A percentile compares a stretch with the other conserved stretches of the same genome.
phyloP scores from a whole-genome alignment of 139 green algal species.

The Chlamydomonas asymmetrica region DNA sequence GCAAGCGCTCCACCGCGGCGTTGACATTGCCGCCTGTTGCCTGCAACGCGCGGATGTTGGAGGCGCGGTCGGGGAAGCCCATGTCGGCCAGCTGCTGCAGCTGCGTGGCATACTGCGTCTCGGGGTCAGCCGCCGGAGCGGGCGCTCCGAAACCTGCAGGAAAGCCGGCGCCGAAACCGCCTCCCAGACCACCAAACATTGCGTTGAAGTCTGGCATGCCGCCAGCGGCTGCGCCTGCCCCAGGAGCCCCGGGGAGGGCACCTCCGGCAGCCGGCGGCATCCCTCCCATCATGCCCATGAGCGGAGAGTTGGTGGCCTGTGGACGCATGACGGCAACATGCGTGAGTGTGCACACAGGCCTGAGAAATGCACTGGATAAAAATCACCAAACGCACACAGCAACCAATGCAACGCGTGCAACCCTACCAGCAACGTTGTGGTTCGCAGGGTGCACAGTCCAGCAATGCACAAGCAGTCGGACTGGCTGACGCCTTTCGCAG shows the following conservation, averaged over 20 bases:
- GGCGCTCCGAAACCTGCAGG: conserved; percentile 6
- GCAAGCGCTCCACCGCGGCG: conserved; percentile 84
- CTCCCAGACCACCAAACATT: conserved; percentile 33
- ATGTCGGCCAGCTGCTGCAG: conserved; percentile 90
- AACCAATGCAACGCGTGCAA: too few species aligned
- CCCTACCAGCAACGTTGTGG: too few species aligned
- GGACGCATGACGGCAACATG: conserved; percentile 25
- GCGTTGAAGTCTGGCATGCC: conserved; percentile 33
- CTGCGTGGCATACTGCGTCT: conserved; percentile 79
- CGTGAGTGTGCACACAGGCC: not conserved
- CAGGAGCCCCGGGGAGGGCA: not conserved
- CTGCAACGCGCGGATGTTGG: conserved; percentile 40
- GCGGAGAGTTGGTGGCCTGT: conserved; percentile 17
- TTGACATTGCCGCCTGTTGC: conserved; percentile 87
- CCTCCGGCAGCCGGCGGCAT: not conserved
- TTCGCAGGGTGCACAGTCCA: too few species aligned
- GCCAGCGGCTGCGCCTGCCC: not conserved
- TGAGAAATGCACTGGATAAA: not conserved
- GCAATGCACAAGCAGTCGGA: too few species aligned
- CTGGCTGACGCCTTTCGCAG: too few species aligned
- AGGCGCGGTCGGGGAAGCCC: conserved; percentile 82
- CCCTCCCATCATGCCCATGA: conserved; percentile 25
- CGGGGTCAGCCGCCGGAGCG: conserved; percentile 65
- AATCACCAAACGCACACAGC: too few species aligned
- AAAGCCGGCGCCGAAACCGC: conserved; percentile 16